Conservation (phyloP, 1,284 basidiomycete species). For the Cutaneotrichosporon dermatis region DNA sequence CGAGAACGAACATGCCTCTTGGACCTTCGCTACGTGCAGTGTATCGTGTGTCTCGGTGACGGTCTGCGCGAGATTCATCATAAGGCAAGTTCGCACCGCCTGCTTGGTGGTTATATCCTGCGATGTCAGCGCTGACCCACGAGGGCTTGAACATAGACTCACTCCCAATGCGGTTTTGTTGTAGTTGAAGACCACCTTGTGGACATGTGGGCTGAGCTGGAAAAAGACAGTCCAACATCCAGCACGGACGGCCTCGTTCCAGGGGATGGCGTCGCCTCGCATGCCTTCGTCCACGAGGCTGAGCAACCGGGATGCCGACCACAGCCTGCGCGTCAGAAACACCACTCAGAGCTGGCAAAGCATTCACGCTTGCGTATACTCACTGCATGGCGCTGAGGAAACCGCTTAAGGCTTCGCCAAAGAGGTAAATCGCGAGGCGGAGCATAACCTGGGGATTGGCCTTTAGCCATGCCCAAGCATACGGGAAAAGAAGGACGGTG, state of each 20-base stretch:
- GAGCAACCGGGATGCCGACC: conserved; percentile 4
- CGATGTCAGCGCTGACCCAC: not conserved
- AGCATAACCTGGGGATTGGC: not conserved
- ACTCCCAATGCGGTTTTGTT: not conserved
- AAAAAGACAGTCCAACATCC: not conserved
- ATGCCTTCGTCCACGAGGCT: conserved; percentile 6
- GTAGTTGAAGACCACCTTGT: not conserved
- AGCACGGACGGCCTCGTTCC: not conserved
- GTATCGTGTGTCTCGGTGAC: conserved; percentile 70
- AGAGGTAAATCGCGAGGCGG: not conserved
- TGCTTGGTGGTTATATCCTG: conserved; percentile 52
- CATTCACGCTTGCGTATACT: not conserved
- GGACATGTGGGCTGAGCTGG: not conserved
- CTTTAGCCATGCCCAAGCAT: not conserved
- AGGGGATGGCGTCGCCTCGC: not conserved
- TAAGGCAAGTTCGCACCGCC: conserved; percentile 69
- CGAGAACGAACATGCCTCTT: conserved; percentile 59
- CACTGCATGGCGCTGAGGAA: not conserved
- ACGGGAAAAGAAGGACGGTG: not conserved
- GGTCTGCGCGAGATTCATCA: conserved; percentile 68
- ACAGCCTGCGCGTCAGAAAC: not conserved
- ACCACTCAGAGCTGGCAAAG: too few species aligned
- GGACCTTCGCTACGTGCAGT: conserved; percentile 64
- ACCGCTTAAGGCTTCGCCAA: not conserved
- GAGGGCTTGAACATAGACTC: not conserved